phyloP scores from a whole-genome alignment of 2,329 filamentous ascomycete genomes.

The Didymella exigua region DNA sequence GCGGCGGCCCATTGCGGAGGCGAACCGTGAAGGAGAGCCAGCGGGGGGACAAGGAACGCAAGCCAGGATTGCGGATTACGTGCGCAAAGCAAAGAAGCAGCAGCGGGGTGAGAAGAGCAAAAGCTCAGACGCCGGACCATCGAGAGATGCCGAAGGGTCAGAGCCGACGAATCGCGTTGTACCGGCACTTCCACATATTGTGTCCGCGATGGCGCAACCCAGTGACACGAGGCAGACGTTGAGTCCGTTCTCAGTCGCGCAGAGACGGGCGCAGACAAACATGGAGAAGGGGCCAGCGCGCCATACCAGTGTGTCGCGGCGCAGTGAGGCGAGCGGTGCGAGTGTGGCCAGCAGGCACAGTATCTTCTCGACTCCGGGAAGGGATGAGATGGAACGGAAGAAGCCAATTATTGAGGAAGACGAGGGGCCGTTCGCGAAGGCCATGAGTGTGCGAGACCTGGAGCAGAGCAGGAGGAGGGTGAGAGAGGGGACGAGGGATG shows the following conservation, averaged over 20 bases:
- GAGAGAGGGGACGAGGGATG: constrained; percentile 9
- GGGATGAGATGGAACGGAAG: constrained; percentile 43
- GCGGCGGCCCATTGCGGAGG: neutral
- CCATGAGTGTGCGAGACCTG: constrained; percentile 25
- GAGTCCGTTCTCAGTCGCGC: neutral
- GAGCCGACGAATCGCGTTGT: neutral
- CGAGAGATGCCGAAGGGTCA: neutral
- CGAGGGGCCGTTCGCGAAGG: constrained; percentile 32
- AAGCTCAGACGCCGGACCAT: too few species aligned
- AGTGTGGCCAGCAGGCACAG: constrained; percentile 11
- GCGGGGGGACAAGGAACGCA: neutral
- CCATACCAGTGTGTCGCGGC: neutral
- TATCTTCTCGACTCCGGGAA: constrained; percentile 35
- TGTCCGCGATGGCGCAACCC: constrained; percentile 3
- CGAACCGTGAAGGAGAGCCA: neutral
- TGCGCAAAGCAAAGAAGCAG: constrained; percentile 1
- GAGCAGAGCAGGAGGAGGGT: constrained; percentile 22
- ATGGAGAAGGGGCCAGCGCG: neutral
- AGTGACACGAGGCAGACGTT: neutral
- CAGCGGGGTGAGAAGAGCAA: neutral
- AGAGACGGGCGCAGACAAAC: neutral
- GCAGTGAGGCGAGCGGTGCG: constrained; percentile 9
- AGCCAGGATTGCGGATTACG: constrained; percentile 9
- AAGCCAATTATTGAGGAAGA: constrained; percentile 29
- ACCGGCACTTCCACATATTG: neutral